A percentile compares a stretch with the other conserved stretches of the same genome.
These are phyloP conservation scores for Arthroderma sp. DNA, from an alignment of 2,329 filamentous ascomycete genomes.

Conservation along the genomic window DNA sequence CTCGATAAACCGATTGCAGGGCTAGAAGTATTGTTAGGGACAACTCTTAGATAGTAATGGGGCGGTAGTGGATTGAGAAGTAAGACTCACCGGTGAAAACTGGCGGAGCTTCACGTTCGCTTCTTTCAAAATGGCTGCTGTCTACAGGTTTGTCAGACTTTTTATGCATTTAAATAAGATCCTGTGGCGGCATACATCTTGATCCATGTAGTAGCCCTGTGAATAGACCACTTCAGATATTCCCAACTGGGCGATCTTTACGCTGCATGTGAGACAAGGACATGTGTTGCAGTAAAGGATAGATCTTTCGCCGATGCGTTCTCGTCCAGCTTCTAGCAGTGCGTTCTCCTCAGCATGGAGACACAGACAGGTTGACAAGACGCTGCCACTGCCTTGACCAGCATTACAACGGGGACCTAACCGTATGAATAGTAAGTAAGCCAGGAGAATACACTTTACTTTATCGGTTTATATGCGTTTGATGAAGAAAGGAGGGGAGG, in stretches of 20 bases:
- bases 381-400: constrained; percentile 55
- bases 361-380: constrained; percentile 77
- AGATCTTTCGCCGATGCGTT: constrained; percentile 69
- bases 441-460: neutral
- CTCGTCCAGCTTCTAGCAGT: constrained; percentile 80
- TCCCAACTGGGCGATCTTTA: constrained; percentile 95
- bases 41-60: constrained; percentile 3
- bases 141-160: constrained; percentile 26
- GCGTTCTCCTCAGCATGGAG: constrained; percentile 99
- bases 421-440: neutral
- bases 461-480: neutral
- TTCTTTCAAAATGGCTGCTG: constrained; percentile 67
- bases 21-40: constrained; percentile 28
- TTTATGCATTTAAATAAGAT: neutral
- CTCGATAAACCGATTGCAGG: constrained; percentile 51
- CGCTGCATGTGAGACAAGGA: constrained; percentile 91
- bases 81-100: constrained; percentile 60
- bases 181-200: constrained; percentile 34
- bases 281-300: constrained; percentile 93
- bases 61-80: constrained; percentile 3
- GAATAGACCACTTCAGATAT: constrained; percentile 93
- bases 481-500: neutral
- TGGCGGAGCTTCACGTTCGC: constrained; percentile 77
- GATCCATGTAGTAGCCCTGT: constrained; percentile 89
- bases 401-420: constrained; percentile 62